Conservation (phyloP, 176 grass and related monocot genomes). For the Cymbopogon citratus region DNA sequence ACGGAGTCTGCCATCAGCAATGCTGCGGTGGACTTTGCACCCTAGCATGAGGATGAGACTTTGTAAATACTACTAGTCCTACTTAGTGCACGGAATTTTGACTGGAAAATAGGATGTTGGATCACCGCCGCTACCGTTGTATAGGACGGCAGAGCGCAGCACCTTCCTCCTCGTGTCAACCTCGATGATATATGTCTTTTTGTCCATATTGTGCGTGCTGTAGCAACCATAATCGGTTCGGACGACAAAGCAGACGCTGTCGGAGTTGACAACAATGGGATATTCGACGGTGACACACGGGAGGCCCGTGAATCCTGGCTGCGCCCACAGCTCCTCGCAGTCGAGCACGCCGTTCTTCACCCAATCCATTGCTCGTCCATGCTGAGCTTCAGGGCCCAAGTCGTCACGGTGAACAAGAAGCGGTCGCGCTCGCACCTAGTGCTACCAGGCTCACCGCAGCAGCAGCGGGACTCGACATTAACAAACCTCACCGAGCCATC, state of each 20-base stretch:
- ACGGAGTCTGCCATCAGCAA: no score
- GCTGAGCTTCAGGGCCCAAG: background rate
- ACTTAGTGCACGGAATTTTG: no score
- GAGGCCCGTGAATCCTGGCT: background rate
- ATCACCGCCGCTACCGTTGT: no score
- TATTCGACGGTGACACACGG: background rate
- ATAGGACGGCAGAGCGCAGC: background rate
- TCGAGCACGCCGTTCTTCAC: no score
- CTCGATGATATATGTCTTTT: background rate
- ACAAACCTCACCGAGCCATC: no score
- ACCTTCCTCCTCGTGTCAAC: background rate
- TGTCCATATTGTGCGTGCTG: no score
- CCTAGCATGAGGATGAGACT: no score
- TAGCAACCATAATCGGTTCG: background rate
- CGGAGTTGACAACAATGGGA: background rate
- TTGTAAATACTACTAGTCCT: no score
- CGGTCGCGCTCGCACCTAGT: background rate
- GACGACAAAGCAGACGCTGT: background rate
- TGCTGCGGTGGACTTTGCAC: no score
- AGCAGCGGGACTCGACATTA: background rate
- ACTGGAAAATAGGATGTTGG: no score
- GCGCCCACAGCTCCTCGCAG: no score
- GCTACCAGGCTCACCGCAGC: background rate
- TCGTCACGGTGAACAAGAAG: background rate
- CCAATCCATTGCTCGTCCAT: no score